Base-by-base conservation (phyloP, 306 rosid species). In the Hippophae tibetana region DNA sequence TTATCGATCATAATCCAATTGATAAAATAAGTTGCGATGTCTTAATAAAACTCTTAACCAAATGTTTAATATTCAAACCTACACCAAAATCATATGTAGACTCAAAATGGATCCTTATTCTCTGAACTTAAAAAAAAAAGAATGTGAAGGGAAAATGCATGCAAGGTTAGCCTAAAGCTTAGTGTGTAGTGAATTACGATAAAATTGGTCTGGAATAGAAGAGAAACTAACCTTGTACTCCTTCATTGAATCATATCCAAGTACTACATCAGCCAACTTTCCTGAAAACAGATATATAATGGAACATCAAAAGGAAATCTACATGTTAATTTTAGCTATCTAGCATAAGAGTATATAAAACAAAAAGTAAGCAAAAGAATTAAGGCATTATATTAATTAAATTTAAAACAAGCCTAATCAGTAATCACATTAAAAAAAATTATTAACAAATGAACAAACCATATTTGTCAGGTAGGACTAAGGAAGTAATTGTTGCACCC, bases 241-340 rank as follows among this genome's bases (percentile, higher is more conserved):
- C 48, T 77, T 70, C 56, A 82, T 6, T 59, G 95, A 78, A 69
- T 84, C 71, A 58, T 82, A 87, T 55, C 92, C 95, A 50, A 87
- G 89, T 74, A 82, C 71, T 54, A 84, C 71, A 84, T 87, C 93
- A 43, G 71, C 83, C 59, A 78, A 70, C 62, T 82, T 81, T 64
- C 89, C 95, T 87, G 64, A n/a, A 77, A 10, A 60, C 47, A 68
- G 46, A 14, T 23, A 14, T 7, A 12, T 12, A 48, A 14, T 48
- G 7, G 38, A 31, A 31, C 14, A 9, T 48, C 13, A 47, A 47
- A 11, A 47, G 52, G 52, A 47, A 2, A 13, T 10, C 7, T 10
- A 13, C 10, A 14, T 31, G 38, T 31, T 31, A 31, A 48, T 9
- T 12, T 5, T 8, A 47, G 10, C 50, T 9, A 47, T 13, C 13